Evolutionary conservation across 768 basidiomycete species (phyloP), one percentile per base, ranked within the genome.

Genomic region (Kondoa subrosea): DNA sequence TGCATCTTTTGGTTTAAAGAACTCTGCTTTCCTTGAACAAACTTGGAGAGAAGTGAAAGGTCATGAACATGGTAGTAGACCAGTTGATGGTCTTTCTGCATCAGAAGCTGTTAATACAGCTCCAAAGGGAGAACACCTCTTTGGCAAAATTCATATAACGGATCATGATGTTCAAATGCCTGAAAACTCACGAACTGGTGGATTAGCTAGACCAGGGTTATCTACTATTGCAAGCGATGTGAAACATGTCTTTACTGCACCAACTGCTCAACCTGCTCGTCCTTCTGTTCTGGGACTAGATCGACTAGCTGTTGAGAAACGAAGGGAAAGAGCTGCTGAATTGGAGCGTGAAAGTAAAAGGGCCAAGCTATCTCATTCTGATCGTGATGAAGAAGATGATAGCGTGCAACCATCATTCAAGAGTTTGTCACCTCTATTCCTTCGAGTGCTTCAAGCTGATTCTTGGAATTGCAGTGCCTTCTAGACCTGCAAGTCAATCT

Each of bases 211-310:
- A 21, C 63, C 69, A 32, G 69, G 69, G 25, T 79, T 93, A 30
- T 81, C 87, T 76, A 80, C 84, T 65, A 79, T 78, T 77, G 70
- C 87, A 85, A 76, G 67, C 81, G 77, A 57, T 27, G 74, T 64
- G 56, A 66, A 68, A 77, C 89, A 93, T 73, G 85, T 85, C 0
- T 97, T 95, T 78, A 82, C 84, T 64, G 80, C 84, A 74, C 89
- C 89, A 1, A 85, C 85, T 14, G 87, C 87, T 16, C n/a, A n/a
- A n/a, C n/a, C 87, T 50, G 40, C 88, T 0, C 81, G 88, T 60
- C 78, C 83, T 0, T 95, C 92, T 3, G 73, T 89, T 2, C 83
- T 96, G 0, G 92, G 93, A 2, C 80, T 97, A 3, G 92, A 99
- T 75, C 82, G 82, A 29, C 81, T 97, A 1, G 95, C 95, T 0